These are phyloP conservation scores for Flammula alnicola DNA, from an alignment of 1,284 basidiomycete species.

Conservation along the genomic window DNA sequence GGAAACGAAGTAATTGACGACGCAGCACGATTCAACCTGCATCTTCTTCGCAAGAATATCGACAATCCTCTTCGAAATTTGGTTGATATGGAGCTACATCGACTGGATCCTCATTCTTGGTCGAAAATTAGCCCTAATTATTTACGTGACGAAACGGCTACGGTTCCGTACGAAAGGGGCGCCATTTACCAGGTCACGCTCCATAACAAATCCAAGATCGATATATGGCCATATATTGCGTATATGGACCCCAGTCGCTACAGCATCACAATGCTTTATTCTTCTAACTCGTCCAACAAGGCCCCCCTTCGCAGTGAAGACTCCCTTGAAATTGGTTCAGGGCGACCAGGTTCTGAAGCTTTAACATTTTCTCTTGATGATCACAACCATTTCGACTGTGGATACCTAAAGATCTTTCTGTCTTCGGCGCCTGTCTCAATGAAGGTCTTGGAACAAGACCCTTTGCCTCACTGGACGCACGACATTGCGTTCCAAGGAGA, in stretches of 20 bases:
- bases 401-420: slow-evolving; percentile 37
- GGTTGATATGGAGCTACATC: slow-evolving; percentile 38
- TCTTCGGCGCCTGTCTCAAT: slow-evolving; percentile 33
- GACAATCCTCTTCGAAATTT: slow-evolving; percentile 31
- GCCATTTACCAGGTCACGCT: slow-evolving; percentile 36
- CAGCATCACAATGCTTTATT: slow-evolving; percentile 36
- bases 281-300: slow-evolving; percentile 26
- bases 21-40: slow-evolving; percentile 40
- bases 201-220: slow-evolving; percentile 33
- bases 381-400: slow-evolving; percentile 27
- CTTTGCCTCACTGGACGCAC: slow-evolving; percentile 16
- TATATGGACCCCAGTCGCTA: slow-evolving; percentile 42
- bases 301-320: slow-evolving; percentile 34
- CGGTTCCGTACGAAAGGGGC: slow-evolving; percentile 32
- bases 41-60: slow-evolving; percentile 34
- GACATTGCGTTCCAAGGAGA: no score
- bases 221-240: slow-evolving; percentile 41
- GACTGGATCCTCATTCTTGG: slow-evolving; percentile 34
- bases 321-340: slow-evolving; percentile 36
- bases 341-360: slow-evolving; percentile 35
- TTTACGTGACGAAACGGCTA: slow-evolving; percentile 32
- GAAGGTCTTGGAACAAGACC: slow-evolving; percentile 33
- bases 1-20: slow-evolving; percentile 36
- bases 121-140: slow-evolving; percentile 32
- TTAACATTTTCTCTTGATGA: slow-evolving; percentile 34